Percentiles rank a stretch among this genome's conserved stretches.
Evolutionary conservation across 2,329 filamentous ascomycete genomes (phyloP).

Genomic region (Pseudocercospora vitis): DNA sequence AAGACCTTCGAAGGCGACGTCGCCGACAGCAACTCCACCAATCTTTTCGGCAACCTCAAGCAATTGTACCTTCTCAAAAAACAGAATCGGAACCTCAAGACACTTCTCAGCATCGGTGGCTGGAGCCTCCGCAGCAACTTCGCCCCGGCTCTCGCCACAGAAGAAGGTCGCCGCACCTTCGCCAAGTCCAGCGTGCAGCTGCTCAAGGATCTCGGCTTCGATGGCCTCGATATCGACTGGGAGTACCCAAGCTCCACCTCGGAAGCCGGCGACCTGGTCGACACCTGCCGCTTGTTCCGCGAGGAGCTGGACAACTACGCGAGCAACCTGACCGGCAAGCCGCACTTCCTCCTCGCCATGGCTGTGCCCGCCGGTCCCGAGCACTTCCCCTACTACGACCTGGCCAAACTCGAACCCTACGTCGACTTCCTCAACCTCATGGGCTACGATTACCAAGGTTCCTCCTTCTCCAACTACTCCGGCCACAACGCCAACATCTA

Average conservation of each 20-base stretch:
- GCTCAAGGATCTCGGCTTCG: slow-evolving; percentile 75
- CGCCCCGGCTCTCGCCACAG: slow-evolving; percentile 62
- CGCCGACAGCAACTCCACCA: slow-evolving; percentile 50
- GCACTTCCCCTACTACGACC: slow-evolving; percentile 44
- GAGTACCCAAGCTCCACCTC: slow-evolving; percentile 44
- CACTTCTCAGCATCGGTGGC: slow-evolving; percentile 79
- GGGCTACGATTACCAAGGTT: slow-evolving; percentile 63
- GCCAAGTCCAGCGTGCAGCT: slow-evolving; percentile 70
- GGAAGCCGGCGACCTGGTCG: slow-evolving; percentile 43
- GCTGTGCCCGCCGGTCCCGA: slow-evolving; percentile 44
- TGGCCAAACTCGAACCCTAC: slow-evolving; percentile 40
- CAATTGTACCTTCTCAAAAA: slow-evolving; percentile 75
- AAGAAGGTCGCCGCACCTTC: slow-evolving; percentile 63
- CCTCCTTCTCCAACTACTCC: slow-evolving; percentile 43
- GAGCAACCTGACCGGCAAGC: slow-evolving; percentile 23
- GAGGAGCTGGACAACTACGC: slow-evolving; percentile 43
- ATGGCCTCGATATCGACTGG: slow-evolving; percentile 51
- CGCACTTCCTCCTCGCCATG: slow-evolving; percentile 45
- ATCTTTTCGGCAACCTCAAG: slow-evolving; percentile 69
- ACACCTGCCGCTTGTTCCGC: slow-evolving; percentile 34
- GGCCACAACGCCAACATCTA: slow-evolving; percentile 81
- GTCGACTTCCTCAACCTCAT: slow-evolving; percentile 52
- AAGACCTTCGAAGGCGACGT: slow-evolving; percentile 67
- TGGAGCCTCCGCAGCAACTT: slow-evolving; percentile 81
- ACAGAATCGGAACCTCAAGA: slow-evolving; percentile 70